Percentiles rank a stretch among this genome's conserved stretches.
Evolutionary conservation across 2,329 filamentous ascomycete genomes (phyloP).

Genomic region (Gnomoniopsis sp.): DNA sequence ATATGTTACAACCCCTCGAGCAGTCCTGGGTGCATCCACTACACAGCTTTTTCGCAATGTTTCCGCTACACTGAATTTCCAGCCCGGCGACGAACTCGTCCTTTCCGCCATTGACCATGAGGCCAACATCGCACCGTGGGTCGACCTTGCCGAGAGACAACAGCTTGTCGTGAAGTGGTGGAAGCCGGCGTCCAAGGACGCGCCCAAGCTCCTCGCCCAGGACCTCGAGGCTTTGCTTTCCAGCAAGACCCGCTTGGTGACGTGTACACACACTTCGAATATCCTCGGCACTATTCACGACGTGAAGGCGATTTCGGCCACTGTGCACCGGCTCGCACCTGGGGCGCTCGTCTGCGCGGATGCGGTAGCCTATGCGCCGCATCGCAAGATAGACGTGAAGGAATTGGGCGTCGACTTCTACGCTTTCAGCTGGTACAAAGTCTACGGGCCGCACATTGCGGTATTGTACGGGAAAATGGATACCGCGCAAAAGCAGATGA

Average conservation of each 20-base stretch:
- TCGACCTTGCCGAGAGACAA: slow-evolving; percentile 60
- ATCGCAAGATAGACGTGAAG: slow-evolving; percentile 66
- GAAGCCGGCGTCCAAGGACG: slow-evolving; percentile 45
- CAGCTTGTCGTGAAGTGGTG: slow-evolving; percentile 69
- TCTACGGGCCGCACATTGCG: slow-evolving; percentile 73
- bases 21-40: slow-evolving; percentile 69
- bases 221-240: slow-evolving; percentile 59
- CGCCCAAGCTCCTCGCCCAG: slow-evolving; percentile 56
- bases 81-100: slow-evolving; percentile 62
- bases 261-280: slow-evolving; percentile 72
- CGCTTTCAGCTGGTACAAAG: slow-evolving; percentile 79
- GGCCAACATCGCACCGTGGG: slow-evolving; percentile 72
- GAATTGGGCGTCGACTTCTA: slow-evolving; percentile 72
- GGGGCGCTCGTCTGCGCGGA: slow-evolving; percentile 68
- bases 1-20: neutral
- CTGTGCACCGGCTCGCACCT: slow-evolving; percentile 46
- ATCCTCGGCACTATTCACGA: slow-evolving; percentile 70
- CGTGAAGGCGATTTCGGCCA: slow-evolving; percentile 50
- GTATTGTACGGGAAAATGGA: slow-evolving; percentile 62
- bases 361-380: slow-evolving; percentile 73
- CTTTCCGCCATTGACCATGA: slow-evolving; percentile 74
- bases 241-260: slow-evolving; percentile 63
- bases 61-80: slow-evolving; percentile 50
- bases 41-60: slow-evolving; percentile 76
- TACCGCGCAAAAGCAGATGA: slow-evolving; percentile 50